A percentile compares a stretch with the other conserved stretches of the same genome.
Evolutionary conservation across 2,329 filamentous ascomycete genomes (phyloP).

Genomic region (Ophiobolus disseminans): DNA sequence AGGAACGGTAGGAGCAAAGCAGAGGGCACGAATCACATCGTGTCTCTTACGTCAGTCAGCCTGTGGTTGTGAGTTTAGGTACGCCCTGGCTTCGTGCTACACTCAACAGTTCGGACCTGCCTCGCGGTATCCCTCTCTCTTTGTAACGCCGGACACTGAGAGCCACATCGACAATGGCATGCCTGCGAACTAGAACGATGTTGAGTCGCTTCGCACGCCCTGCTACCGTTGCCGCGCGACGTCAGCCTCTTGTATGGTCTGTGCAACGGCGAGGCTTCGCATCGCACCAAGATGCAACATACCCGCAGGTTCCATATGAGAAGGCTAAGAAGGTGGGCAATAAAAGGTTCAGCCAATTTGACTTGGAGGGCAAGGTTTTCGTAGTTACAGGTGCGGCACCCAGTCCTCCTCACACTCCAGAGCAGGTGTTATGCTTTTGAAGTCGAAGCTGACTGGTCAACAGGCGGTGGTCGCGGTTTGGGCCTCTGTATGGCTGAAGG

Average conservation of each 20-base stretch:
- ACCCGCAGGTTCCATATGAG: slow-evolving; percentile 24
- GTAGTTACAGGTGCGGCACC: slow-evolving; percentile 67
- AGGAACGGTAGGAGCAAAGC: slow-evolving; percentile 12
- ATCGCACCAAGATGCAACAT: slow-evolving; percentile 16
- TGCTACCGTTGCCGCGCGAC: slow-evolving; percentile 5
- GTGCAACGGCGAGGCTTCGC: slow-evolving; percentile 13
- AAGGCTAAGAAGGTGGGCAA: slow-evolving; percentile 24
- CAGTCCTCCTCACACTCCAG: slow-evolving; percentile 64
- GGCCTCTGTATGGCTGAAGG: slow-evolving; percentile 75
- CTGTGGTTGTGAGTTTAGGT: neutral
- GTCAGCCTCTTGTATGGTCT: slow-evolving; percentile 6
- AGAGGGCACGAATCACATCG: slow-evolving; percentile 9
- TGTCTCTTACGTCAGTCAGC: slow-evolving; percentile 15
- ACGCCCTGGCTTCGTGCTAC: neutral
- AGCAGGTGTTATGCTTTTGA: slow-evolving; percentile 36
- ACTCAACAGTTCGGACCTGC: neutral
- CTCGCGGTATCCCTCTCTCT: neutral
- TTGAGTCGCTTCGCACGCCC: slow-evolving; percentile 14
- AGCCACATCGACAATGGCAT: slow-evolving; percentile 12
- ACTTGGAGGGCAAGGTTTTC: slow-evolving; percentile 41
- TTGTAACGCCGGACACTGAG: neutral
- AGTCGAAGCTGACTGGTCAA: slow-evolving; percentile 34
- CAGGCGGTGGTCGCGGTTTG: slow-evolving; percentile 73
- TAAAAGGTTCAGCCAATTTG: slow-evolving; percentile 34
- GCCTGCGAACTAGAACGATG: slow-evolving; percentile 12